These are phyloP conservation scores for Caryopteris hybrid DNA, from an alignment of 305 asterid genomes.

Conservation along the genomic window DNA sequence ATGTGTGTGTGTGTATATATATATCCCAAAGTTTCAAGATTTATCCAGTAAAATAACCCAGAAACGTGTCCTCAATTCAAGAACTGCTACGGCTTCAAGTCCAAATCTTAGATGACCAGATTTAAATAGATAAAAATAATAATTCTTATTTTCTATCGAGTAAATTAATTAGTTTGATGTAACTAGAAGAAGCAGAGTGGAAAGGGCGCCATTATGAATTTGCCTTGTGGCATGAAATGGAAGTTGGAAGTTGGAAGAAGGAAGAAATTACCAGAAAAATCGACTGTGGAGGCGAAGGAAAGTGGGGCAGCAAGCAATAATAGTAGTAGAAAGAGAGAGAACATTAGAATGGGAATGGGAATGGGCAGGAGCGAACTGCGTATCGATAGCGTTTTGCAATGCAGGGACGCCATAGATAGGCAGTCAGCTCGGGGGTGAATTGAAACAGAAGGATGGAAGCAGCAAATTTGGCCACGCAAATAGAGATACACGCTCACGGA, in stretches of 20 bases:
- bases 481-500: background rate
- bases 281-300: constrained; percentile 13
- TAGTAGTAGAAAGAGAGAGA: constrained; percentile 14
- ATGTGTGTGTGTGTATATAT: too few relatives aligned
- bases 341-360: background rate
- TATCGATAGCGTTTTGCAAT: background rate
- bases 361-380: background rate
- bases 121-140: background rate
- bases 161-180: background rate
- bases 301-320: constrained; percentile 14
- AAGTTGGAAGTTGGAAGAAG: background rate
- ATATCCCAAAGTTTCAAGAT: background rate
- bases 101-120: constrained; percentile 1
- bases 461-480: constrained; percentile 26
- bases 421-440: background rate
- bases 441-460: background rate
- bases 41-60: background rate
- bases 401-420: constrained; percentile 22
- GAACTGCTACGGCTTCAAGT: background rate
- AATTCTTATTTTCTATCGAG: too few relatives aligned
- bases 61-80: background rate
- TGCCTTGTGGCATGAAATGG: background rate
- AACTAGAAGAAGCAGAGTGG: background rate
- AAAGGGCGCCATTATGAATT: background rate
- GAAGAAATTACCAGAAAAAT: constrained; percentile 29